Evolutionary conservation across 1,139 yeast genomes (phyloP).

Genomic region (Lodderomyces metapsilosis): DNA sequence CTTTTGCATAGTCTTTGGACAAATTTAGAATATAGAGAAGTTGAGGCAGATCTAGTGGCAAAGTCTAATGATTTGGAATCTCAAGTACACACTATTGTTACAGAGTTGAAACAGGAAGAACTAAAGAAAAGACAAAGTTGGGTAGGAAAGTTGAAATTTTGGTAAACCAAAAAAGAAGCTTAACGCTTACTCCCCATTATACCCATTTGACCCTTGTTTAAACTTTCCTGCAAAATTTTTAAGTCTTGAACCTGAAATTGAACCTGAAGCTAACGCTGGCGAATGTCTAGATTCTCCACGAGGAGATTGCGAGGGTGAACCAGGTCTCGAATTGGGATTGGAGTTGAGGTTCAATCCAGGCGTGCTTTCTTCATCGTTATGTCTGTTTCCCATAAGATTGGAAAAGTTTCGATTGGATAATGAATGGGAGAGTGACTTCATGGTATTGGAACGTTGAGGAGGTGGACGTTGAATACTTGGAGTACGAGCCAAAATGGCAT

Average conservation of each 20-base stretch:
- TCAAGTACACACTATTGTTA: slow-evolving; percentile 30
- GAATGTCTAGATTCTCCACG: neutral
- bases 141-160: slow-evolving; percentile 15
- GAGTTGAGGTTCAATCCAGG: neutral
- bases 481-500: slow-evolving; percentile 1
- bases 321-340: slow-evolving; percentile 1
- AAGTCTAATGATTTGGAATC: slow-evolving; percentile 28
- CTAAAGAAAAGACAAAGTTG: slow-evolving; percentile 13
- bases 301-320: neutral
- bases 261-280: slow-evolving; percentile 9
- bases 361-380: slow-evolving; percentile 15
- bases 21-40: slow-evolving; percentile 31
- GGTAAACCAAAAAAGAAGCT: slow-evolving; percentile 15
- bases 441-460: slow-evolving; percentile 3
- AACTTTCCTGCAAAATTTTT: slow-evolving; percentile 43
- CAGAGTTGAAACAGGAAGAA: slow-evolving; percentile 14
- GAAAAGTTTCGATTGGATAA: slow-evolving; percentile 9
- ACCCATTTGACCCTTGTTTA: slow-evolving; percentile 18
- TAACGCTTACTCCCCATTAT: slow-evolving; percentile 1
- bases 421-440: slow-evolving; percentile 4
- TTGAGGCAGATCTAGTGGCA: slow-evolving; percentile 22
- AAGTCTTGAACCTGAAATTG: slow-evolving; percentile 26
- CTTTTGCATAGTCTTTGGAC: slow-evolving; percentile 35
- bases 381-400: slow-evolving; percentile 7
- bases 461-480: slow-evolving; percentile 3